Evolutionary conservation across 805 yeast genomes (phyloP).

Genomic region (Scheffersomyces lignosus): DNA sequence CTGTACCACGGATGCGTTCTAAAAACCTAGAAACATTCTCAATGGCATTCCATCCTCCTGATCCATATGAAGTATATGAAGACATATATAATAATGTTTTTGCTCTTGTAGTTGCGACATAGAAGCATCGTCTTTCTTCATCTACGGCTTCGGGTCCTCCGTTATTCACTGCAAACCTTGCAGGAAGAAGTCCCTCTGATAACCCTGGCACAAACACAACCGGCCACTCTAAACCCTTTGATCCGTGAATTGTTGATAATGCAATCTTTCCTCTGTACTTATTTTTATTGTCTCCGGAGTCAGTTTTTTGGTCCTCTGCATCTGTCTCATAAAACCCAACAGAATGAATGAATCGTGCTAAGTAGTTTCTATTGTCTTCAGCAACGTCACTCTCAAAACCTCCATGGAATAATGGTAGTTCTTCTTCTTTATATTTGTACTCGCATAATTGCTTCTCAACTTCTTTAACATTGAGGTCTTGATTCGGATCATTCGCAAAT

Average conservation of each 20-base stretch:
- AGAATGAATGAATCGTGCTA: slow-evolving; percentile 30
- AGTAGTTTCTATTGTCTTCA: slow-evolving; percentile 14
- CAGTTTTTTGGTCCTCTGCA: slow-evolving; percentile 19
- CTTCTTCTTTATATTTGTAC: slow-evolving; percentile 33
- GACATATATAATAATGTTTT: slow-evolving; percentile 54
- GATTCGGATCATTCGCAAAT: slow-evolving; percentile 26
- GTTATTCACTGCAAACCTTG: slow-evolving; percentile 42
- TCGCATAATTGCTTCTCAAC: slow-evolving; percentile 35
- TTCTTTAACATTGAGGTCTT: slow-evolving; percentile 39
- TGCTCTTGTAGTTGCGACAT: slow-evolving; percentile 89
- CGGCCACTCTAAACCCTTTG: slow-evolving; percentile 97
- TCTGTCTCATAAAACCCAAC: slow-evolving; percentile 35
- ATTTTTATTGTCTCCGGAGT: slow-evolving; percentile 6
- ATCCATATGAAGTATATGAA: slow-evolving; percentile 19
- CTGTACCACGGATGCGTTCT: slow-evolving; percentile 6
- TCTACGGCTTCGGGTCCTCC: slow-evolving; percentile 36
- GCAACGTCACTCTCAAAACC: slow-evolving; percentile 7
- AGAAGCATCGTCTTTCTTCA: slow-evolving; percentile 83
- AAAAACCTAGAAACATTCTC: slow-evolving; percentile 30
- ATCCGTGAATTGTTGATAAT: slow-evolving; percentile 84
- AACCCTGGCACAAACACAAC: slow-evolving; percentile 80
- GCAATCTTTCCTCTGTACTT: slow-evolving; percentile 27
- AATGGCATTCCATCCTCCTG: slow-evolving; percentile 10
- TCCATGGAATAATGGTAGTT: slow-evolving; percentile 6
- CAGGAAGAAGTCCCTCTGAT: slow-evolving; percentile 66